phyloP scores from a whole-genome alignment of 768 basidiomycete genomes.

The Udeniomyces megalosporus region DNA sequence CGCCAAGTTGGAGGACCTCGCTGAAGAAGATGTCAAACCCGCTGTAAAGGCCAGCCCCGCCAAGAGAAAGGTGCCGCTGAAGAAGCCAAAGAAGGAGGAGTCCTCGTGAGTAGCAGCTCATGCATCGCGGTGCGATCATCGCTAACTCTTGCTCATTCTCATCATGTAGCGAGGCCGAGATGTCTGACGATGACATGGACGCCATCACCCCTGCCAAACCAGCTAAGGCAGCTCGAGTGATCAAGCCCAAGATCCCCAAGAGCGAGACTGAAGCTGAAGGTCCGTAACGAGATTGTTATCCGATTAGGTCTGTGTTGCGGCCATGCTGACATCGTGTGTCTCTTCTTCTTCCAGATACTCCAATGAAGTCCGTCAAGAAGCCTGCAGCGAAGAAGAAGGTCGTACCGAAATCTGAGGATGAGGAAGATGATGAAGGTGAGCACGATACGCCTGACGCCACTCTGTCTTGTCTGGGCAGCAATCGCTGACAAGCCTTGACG shows the following conservation, averaged over 20 bases:
- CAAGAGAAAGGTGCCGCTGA: slow-evolving; percentile 17
- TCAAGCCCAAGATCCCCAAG: background rate
- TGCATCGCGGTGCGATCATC: background rate
- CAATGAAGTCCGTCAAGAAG: background rate
- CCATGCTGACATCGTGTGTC: background rate
- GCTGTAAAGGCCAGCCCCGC: slow-evolving; percentile 9
- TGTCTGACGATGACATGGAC: slow-evolving; percentile 4
- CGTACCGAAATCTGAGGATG: background rate
- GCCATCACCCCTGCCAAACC: background rate
- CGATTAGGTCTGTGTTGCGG: background rate
- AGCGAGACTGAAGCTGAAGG: background rate
- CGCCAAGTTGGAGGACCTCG: slow-evolving; percentile 20
- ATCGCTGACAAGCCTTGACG: too few species aligned
- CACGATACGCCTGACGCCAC: too few species aligned
- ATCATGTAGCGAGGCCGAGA: background rate
- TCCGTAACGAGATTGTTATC: background rate
- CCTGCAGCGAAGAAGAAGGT: background rate
- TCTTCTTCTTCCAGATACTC: background rate
- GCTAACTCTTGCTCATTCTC: background rate
- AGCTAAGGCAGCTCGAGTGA: background rate
- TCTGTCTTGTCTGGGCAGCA: too few species aligned
- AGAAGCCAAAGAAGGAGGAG: background rate
- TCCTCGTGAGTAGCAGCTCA: background rate
- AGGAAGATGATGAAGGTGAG: slow-evolving; percentile 11
- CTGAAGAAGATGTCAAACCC: slow-evolving; percentile 1